These are phyloP conservation scores for Mycena filopes DNA, from an alignment of 768 basidiomycete species.

Conservation along the genomic window DNA sequence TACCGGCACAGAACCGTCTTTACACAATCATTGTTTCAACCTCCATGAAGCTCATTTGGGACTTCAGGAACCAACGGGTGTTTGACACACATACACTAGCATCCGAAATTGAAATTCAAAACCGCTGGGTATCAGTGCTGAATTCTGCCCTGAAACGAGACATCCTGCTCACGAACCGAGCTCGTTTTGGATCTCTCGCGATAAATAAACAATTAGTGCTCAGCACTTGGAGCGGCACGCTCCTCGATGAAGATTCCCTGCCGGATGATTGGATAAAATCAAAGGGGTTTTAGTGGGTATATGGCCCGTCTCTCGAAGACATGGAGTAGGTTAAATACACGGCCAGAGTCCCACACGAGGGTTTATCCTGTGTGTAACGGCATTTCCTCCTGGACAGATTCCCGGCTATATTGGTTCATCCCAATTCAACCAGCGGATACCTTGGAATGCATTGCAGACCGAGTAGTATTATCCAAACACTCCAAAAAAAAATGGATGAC, in stretches of 20 bases:
- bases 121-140: slow-evolving; percentile 16
- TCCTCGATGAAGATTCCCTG: slow-evolving; percentile 27
- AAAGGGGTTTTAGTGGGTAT: slow-evolving; percentile 35
- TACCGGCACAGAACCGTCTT: slow-evolving; percentile 1
- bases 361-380: slow-evolving; percentile 17
- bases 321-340: slow-evolving; percentile 7
- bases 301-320: slow-evolving; percentile 11
- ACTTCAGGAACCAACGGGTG: neutral
- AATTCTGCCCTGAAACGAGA: slow-evolving; percentile 9
- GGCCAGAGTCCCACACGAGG: slow-evolving; percentile 22
- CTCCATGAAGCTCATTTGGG: slow-evolving; percentile 19
- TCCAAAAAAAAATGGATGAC: slow-evolving; percentile 13
- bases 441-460: slow-evolving; percentile 23
- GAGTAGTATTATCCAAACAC: slow-evolving; percentile 1
- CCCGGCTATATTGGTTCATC: slow-evolving; percentile 6
- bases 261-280: slow-evolving; percentile 22
- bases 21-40: slow-evolving; percentile 5
- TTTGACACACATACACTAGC: neutral
- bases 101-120: slow-evolving; percentile 19
- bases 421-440: slow-evolving; percentile 14
- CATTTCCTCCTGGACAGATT: slow-evolving; percentile 16
- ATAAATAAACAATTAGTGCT: slow-evolving; percentile 16
- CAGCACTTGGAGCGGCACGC: slow-evolving; percentile 25
- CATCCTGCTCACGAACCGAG: neutral
- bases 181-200: slow-evolving; percentile 12